Conservation (phyloP, 2,329 filamentous ascomycete species). For the Verticillium dahliae region DNA sequence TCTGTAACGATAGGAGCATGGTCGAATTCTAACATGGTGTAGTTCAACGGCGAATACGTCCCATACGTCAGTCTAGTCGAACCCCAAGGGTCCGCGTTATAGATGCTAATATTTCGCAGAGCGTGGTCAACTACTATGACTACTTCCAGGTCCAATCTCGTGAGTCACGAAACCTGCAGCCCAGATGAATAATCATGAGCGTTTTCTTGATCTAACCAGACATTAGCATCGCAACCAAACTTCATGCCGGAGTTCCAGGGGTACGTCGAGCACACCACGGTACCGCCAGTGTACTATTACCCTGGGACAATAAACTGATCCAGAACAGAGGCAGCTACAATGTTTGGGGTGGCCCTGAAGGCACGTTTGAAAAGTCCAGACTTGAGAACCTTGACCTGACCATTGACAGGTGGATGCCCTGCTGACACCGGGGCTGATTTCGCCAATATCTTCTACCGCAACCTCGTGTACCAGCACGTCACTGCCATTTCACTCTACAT, state of each 20-base stretch:
- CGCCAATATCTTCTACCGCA: slow-evolving; percentile 57
- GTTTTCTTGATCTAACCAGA: not conserved
- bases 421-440: slow-evolving; percentile 51
- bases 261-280: not conserved
- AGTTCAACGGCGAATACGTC: slow-evolving; percentile 50
- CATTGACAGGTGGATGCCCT: slow-evolving; percentile 34
- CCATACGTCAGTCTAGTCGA: slow-evolving; percentile 36
- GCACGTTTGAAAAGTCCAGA: not conserved
- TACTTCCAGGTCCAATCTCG: slow-evolving; percentile 24
- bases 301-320: not conserved
- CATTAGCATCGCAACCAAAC: slow-evolving; percentile 32
- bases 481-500: slow-evolving; percentile 58
- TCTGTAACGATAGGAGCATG: not conserved
- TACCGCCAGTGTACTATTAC: not conserved
- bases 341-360: slow-evolving; percentile 54
- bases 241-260: slow-evolving; percentile 56
- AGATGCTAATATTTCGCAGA: not conserved
- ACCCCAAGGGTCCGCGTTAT: not conserved
- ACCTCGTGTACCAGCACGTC: slow-evolving; percentile 53
- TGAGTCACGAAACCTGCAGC: slow-evolving; percentile 8
- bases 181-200: too few species aligned
- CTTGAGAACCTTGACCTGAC: not conserved
- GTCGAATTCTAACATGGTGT: not conserved
- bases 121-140: slow-evolving; percentile 13
- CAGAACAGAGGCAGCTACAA: slow-evolving; percentile 42